Evolutionary conservation across 2,329 filamentous ascomycete species (phyloP), one percentile per base, ranked within the genome.

Genomic region (Elsinoe necatrix): DNA sequence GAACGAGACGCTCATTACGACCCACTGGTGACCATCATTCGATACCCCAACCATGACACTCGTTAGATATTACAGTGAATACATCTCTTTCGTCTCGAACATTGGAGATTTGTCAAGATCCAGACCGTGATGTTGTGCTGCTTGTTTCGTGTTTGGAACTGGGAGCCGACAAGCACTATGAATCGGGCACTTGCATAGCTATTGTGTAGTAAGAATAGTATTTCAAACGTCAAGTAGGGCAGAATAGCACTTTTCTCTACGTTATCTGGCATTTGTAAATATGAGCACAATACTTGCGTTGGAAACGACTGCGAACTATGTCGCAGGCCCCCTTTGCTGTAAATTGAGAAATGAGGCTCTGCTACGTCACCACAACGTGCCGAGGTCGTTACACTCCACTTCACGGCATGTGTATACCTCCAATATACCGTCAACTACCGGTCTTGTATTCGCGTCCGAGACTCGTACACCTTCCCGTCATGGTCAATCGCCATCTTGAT

Each of bases 401-500:
- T 45, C 18, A 23, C 21, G 34, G 34, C 41, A 45, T 45, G 20
- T 21, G 41, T 25, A 23, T 25, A 23, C 18, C 41, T 23, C 12
- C 41, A 14, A 45, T 4, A 20, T 45, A 12, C 18, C 18, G 4
- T 29, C 47, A n/a, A 25, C 14, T 12, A 51, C n/a, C 41, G 23
- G 4, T 7, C 41, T 25, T 4, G 27, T 45, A 21, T n/a, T 23
- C 41, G 25, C 18, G 23, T 16, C 16, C 39, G 23, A n/a, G 6
- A 27, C 20, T 20, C 8, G 6, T 20, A 4, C 27, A 51, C 47
- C 47, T 37, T 34, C 47, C 47, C 27, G n/a, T 34, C 27, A 42
- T 42, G 41, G 37, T 27, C 16, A 37, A 45, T 18, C 54, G 80
- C 63, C 78, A 76, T 60, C 72, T 85, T 65, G 80, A 80, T 54